Evolutionary conservation across 805 yeast genomes (phyloP).

Genomic region (Teunomyces barrocoloradensis): DNA sequence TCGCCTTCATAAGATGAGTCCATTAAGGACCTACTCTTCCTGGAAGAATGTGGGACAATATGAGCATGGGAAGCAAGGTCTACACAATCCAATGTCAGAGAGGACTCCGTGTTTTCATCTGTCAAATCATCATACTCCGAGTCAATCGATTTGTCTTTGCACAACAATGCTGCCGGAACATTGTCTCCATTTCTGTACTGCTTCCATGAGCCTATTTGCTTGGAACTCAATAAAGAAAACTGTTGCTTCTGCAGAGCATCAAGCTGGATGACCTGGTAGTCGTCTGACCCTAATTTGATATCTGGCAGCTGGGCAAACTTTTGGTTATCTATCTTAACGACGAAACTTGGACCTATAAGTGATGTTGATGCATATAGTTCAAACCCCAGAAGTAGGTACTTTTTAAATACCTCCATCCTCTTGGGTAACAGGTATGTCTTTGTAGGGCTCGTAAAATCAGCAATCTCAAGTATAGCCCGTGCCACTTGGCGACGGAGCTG

Average conservation of each 20-base stretch:
- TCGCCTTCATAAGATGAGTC: slow-evolving; percentile 60
- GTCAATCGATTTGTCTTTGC: slow-evolving; percentile 12
- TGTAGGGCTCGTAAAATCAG: slow-evolving; percentile 44
- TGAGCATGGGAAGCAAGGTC: slow-evolving; percentile 38
- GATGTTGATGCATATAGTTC: slow-evolving; percentile 30
- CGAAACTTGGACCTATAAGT: neutral
- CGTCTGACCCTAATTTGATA: neutral
- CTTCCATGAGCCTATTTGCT: neutral
- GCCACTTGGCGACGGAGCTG: slow-evolving; percentile 72
- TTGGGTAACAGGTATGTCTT: slow-evolving; percentile 52
- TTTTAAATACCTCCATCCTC: slow-evolving; percentile 59
- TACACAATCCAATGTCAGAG: slow-evolving; percentile 43
- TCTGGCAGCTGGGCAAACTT: slow-evolving; percentile 4
- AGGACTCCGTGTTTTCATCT: slow-evolving; percentile 30
- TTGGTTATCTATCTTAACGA: slow-evolving; percentile 8
- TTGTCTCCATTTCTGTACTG: slow-evolving; percentile 7
- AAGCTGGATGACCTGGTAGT: slow-evolving; percentile 6
- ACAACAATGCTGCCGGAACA: slow-evolving; percentile 19
- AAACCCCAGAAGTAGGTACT: slow-evolving; percentile 52
- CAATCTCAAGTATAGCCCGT: slow-evolving; percentile 54
- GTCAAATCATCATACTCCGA: slow-evolving; percentile 35
- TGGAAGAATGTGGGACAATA: slow-evolving; percentile 51
- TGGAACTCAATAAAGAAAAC: slow-evolving; percentile 22
- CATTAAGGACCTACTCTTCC: slow-evolving; percentile 29
- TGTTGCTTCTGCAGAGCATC: neutral